Percentiles rank a stretch among this genome's conserved stretches.
Conservation (phyloP, 495 filamentous ascomycete genomes). For the Bacidia rubella region DNA sequence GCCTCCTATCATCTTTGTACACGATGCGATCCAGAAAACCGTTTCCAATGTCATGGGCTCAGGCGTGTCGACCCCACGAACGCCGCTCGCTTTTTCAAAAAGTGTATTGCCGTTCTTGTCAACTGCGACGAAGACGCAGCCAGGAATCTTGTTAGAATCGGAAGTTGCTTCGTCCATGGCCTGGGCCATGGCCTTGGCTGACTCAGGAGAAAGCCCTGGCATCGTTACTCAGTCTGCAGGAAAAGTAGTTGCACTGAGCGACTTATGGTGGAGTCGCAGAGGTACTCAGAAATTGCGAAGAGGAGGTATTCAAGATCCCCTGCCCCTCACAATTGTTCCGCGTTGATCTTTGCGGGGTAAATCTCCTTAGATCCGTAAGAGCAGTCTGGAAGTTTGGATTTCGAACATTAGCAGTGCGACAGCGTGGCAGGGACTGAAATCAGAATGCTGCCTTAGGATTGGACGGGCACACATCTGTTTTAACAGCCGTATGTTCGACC, state of each 20-base stretch:
- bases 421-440: no score
- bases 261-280: constrained; percentile 2
- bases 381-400: no score
- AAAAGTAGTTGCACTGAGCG: neutral
- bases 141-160: constrained; percentile 31
- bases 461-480: no score
- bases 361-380: no score
- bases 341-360: no score
- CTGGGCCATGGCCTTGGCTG: constrained; percentile 2
- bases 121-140: constrained; percentile 34
- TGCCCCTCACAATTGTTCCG: no score
- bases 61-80: constrained; percentile 23
- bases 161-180: constrained; percentile 26
- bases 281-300: no score
- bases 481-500: no score
- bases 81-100: constrained; percentile 35
- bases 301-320: no score
- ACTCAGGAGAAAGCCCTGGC: neutral
- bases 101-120: constrained; percentile 34
- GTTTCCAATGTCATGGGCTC: constrained; percentile 38
- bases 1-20: constrained; percentile 40
- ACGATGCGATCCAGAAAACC: constrained; percentile 47
- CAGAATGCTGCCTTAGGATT: no score
- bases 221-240: neutral
- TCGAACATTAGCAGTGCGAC: no score